These are phyloP conservation scores for Ichthyophthirius multifiliis DNA, from an alignment of 169 alveolate genomes.

Conservation along the genomic window DNA sequence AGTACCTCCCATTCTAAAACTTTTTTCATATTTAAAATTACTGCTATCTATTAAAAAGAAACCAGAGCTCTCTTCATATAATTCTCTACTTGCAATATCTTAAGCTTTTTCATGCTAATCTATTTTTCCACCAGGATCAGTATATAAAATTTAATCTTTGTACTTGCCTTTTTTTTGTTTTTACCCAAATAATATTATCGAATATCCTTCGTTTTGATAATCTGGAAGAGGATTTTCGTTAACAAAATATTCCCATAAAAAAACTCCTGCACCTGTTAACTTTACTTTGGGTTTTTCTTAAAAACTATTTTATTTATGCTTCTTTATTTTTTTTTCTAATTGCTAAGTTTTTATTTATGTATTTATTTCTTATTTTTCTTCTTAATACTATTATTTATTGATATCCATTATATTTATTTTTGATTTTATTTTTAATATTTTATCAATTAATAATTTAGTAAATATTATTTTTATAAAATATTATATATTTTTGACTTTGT, in stretches of 20 bases:
- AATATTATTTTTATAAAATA: too few species aligned
- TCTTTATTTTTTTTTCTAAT: too few species aligned
- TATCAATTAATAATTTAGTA: too few species aligned
- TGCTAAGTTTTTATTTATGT: too few species aligned
- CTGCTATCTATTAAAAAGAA: background rate
- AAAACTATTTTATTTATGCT: too few species aligned
- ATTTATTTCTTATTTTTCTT: too few species aligned
- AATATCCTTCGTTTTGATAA: background rate
- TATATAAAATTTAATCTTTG: background rate
- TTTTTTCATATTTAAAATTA: background rate
- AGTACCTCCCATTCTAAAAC: constrained; percentile 10
- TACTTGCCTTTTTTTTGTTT: background rate
- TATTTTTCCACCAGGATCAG: constrained; percentile 6
- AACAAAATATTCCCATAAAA: background rate
- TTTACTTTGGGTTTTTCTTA: too few species aligned
- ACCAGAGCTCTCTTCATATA: constrained; percentile 3
- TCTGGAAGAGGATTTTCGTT: background rate
- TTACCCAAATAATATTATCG: background rate
- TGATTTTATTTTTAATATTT: too few species aligned
- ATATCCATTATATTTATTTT: too few species aligned
- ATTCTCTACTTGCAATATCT: background rate
- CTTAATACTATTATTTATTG: too few species aligned
- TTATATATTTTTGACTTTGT: too few species aligned
- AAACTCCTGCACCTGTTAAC: background rate
- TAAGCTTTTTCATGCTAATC: background rate